Percentiles rank a stretch among this genome's conserved stretches.
Evolutionary conservation across 257 asterid genomes (phyloP).

Genomic region (Fraxinus cuspidata): DNA sequence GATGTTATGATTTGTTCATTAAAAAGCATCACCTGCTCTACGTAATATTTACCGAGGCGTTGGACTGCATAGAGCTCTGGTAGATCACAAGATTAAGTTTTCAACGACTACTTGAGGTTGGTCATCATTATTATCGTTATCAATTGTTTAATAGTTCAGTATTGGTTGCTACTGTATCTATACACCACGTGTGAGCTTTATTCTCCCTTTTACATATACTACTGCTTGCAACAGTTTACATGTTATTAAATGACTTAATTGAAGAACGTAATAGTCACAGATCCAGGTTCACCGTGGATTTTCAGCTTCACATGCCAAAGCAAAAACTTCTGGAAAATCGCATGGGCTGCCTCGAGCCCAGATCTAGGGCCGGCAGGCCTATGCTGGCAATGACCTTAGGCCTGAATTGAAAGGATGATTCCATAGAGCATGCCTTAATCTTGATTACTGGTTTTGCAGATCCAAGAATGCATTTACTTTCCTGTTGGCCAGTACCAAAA

Average conservation of each 20-base stretch:
- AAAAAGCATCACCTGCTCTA: neutral
- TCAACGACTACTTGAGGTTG: neutral
- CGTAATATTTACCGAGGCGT: neutral
- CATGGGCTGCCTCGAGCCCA: constrained; percentile 41
- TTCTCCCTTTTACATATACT: neutral
- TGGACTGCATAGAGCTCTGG: neutral
- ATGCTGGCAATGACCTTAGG: constrained; percentile 37
- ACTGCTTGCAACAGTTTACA: neutral
- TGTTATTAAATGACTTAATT: constrained; percentile 4
- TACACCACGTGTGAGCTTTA: neutral
- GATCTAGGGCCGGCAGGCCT: constrained; percentile 36
- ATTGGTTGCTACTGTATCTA: neutral
- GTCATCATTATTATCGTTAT: neutral
- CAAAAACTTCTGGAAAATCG: constrained; percentile 44
- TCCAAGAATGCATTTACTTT: constrained; percentile 58
- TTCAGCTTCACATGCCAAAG: constrained; percentile 47
- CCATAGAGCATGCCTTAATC: constrained; percentile 42
- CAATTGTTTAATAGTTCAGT: neutral
- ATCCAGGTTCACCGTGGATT: constrained; percentile 39
- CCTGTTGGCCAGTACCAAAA: constrained; percentile 62
- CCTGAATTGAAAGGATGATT: constrained; percentile 40
- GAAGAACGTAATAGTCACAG: constrained; percentile 20
- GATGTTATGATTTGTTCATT: neutral
- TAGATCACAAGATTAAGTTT: neutral
- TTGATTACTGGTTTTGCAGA: constrained; percentile 52